Evolutionary conservation across 352 stramenopile species (phyloP).

Genomic region (Halophytophthora polymorphica): DNA sequence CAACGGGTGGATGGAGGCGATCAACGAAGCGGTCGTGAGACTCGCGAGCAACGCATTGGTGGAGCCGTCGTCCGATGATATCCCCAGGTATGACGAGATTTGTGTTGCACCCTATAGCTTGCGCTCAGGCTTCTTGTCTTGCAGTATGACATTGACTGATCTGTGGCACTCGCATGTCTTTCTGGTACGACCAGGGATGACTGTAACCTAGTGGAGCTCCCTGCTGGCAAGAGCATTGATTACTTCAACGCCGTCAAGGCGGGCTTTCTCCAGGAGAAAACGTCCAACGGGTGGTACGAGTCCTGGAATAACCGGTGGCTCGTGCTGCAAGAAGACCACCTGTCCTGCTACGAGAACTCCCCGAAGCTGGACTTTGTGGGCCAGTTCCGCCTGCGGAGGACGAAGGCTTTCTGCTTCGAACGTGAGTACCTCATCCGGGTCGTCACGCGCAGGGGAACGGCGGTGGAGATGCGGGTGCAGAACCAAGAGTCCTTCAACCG

Average conservation of each 20-base stretch:
- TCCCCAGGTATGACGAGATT: constrained; percentile 4
- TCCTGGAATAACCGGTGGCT: constrained; percentile 80
- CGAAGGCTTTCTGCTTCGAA: constrained; percentile 71
- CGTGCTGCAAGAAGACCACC: constrained; percentile 68
- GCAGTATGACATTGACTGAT: background rate
- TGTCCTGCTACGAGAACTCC: constrained; percentile 82
- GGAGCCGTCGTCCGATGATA: constrained; percentile 7
- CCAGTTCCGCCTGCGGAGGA: constrained; percentile 67
- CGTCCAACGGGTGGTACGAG: constrained; percentile 77
- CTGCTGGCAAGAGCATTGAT: constrained; percentile 58
- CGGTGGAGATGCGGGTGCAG: constrained; percentile 77
- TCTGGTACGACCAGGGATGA: too few species aligned
- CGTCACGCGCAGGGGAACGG: constrained; percentile 59
- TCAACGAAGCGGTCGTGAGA: constrained; percentile 48
- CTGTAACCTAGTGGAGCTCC: constrained; percentile 51
- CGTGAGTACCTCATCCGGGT: constrained; percentile 75
- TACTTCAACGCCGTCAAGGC: constrained; percentile 80
- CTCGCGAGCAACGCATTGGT: constrained; percentile 17
- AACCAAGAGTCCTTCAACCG: constrained; percentile 74
- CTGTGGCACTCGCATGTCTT: background rate
- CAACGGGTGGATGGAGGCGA: constrained; percentile 64
- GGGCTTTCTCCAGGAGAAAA: constrained; percentile 72
- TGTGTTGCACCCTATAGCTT: background rate
- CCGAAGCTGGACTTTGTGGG: constrained; percentile 67
- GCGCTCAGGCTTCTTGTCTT: too few species aligned